Evolutionary conservation across 2,329 filamentous ascomycete species (phyloP), one percentile per base, ranked within the genome.

Genomic region (Xylaria sp.): DNA sequence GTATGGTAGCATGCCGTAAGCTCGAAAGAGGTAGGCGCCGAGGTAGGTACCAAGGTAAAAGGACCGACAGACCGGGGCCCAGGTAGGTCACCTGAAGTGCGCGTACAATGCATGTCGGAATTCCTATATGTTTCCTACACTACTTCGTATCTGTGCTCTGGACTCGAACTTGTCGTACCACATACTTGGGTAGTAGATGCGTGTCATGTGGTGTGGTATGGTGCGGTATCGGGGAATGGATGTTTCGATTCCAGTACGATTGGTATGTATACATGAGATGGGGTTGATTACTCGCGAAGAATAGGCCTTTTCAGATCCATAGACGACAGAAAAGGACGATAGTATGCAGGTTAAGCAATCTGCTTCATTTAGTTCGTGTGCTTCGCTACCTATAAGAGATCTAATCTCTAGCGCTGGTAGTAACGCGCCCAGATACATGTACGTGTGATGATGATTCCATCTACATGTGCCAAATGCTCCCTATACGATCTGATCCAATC

Each of bases 341-440:
- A 9, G 14, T 8, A 19, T 47, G 42, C 17, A 36, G 11, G 54
- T 27, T 42, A 12, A 42, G 34, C 19, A 42, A 57, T 39, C 21
- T 57, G 54, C 54, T 57, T 27, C 17, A 27, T 42, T 57, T 27
- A 27, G 42, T 24, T 32, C 51, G 32, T n/a, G 51, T 27, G 30
- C 34, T 42, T 27, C 17, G 54, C 30, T 36, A 39, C 34, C n/a
- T 36, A 50, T 12, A 4, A 51, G 21, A 51, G 48, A 11, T 21
- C 47, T 30, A 51, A 12, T 51, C 21, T 27, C 21, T 30, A 6
- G 9, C 21, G 11, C 27, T 30, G 21, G 24, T 51, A 36, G 51
- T 11, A 11, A 19, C 8, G 11, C n/a, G 11, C 17, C 27, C 3
- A 42, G 34, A n/a, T 57, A 57, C 17, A 36, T 27, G 36, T 21